Evolutionary conservation across 179 eudicot genomes (phyloP).

Genomic region (Nepenthes alata): DNA sequence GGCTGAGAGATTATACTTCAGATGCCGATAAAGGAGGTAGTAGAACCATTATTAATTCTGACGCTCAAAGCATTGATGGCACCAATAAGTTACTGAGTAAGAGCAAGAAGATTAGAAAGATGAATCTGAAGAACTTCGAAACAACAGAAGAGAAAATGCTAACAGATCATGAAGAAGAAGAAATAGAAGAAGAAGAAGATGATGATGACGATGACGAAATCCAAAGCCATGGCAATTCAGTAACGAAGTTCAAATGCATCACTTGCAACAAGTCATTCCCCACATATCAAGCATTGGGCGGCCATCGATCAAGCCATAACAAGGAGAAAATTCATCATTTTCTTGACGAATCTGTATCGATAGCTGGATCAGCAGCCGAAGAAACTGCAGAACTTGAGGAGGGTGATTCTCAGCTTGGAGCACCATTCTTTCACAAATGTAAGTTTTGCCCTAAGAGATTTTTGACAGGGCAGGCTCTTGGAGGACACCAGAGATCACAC

Average conservation of each 20-base stretch:
- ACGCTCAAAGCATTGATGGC: too few relatives aligned
- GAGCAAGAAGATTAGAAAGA: too few relatives aligned
- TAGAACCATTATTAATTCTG: too few relatives aligned
- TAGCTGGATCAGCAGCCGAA: background rate
- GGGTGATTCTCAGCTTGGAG: too few relatives aligned
- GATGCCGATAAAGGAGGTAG: background rate
- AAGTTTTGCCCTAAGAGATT: constrained; percentile 10
- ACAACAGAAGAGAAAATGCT: too few relatives aligned
- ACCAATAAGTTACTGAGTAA: too few relatives aligned
- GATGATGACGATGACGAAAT: too few relatives aligned
- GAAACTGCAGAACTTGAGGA: background rate
- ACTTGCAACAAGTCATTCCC: constrained; percentile 21
- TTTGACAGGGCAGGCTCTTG: constrained; percentile 19
- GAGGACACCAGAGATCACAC: constrained; percentile 11
- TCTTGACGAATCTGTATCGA: too few relatives aligned
- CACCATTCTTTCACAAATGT: too few relatives aligned
- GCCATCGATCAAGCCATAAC: constrained; percentile 31
- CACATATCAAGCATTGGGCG: constrained; percentile 29
- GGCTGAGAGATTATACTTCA: background rate
- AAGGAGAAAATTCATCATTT: constrained; percentile 6
- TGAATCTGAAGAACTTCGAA: too few relatives aligned
- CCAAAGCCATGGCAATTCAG: too few relatives aligned
- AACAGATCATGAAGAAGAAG: background rate
- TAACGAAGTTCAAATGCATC: constrained; percentile 9
- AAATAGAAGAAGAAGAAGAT: too few relatives aligned